Conservation (phyloP, 148 eudicot species). For the Nepenthes gracilis region DNA sequence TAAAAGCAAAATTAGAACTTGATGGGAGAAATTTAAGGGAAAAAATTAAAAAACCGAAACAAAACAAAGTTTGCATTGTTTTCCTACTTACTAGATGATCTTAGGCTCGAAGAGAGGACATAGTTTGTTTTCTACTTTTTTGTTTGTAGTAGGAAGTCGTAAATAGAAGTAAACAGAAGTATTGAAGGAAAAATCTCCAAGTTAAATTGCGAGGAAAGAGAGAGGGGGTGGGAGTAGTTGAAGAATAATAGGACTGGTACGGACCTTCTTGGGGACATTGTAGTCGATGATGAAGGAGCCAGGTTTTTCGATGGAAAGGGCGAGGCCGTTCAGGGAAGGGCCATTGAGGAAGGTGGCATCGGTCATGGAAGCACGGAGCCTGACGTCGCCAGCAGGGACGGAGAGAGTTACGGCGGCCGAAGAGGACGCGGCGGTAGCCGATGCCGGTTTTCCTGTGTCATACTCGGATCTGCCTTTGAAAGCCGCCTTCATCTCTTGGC, state of each 20-base stretch:
- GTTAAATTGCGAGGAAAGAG: too few relatives aligned
- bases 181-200: too few relatives aligned
- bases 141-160: neutral
- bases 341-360: slow-evolving; percentile 69
- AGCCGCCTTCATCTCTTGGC: slow-evolving; percentile 47
- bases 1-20: neutral
- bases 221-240: too few relatives aligned
- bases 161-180: too few relatives aligned
- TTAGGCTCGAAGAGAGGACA: too few relatives aligned
- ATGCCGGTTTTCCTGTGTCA: slow-evolving; percentile 26
- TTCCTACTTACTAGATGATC: too few relatives aligned
- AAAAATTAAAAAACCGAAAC: neutral
- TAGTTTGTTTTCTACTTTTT: neutral
- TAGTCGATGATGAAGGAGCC: slow-evolving; percentile 64
- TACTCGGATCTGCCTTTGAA: slow-evolving; percentile 46
- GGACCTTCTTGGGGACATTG: slow-evolving; percentile 75
- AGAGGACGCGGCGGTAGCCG: slow-evolving; percentile 28
- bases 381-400: slow-evolving; percentile 65
- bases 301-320: slow-evolving; percentile 65
- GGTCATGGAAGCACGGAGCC: slow-evolving; percentile 68
- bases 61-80: too few relatives aligned
- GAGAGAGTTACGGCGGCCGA: slow-evolving; percentile 41
- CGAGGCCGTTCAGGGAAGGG: slow-evolving; percentile 61
- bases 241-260: neutral
- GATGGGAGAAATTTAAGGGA: neutral